phyloP scores from a whole-genome alignment of 352 stramenopile genomes.

The Saprolegnia diclina region DNA sequence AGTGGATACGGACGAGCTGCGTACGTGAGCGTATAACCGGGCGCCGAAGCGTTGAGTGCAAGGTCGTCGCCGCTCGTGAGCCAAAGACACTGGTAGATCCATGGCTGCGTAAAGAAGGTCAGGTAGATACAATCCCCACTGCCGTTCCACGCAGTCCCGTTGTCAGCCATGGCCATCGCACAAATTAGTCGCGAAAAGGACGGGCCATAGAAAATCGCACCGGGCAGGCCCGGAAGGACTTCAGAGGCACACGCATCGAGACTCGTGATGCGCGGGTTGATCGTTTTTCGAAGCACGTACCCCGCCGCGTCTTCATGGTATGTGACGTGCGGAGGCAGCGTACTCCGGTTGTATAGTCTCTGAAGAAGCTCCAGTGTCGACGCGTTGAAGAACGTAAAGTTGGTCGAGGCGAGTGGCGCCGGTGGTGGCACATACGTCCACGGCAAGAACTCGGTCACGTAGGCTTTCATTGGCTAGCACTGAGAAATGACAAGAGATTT shows the following conservation, averaged over 20 bases:
- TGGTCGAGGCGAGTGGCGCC: neutral
- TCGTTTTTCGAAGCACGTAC: neutral
- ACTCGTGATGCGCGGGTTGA: neutral
- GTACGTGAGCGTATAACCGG: neutral
- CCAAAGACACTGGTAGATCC: slow-evolving; percentile 12
- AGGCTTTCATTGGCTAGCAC: slow-evolving; percentile 10
- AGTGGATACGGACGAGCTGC: neutral
- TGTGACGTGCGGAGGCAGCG: neutral
- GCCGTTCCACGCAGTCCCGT: neutral
- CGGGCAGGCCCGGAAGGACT: neutral
- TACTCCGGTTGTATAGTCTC: neutral
- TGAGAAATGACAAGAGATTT: neutral
- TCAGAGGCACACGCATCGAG: neutral
- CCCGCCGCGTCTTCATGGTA: neutral
- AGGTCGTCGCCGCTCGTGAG: neutral
- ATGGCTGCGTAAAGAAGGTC: neutral
- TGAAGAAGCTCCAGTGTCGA: neutral
- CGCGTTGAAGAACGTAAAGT: neutral
- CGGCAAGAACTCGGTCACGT: slow-evolving; percentile 3
- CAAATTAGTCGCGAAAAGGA: neutral
- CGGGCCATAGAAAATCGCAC: neutral
- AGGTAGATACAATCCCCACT: neutral
- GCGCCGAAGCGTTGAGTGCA: neutral
- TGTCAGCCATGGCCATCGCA: neutral
- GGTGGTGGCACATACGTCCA: neutral